Conservation (phyloP, 2,329 filamentous ascomycete genomes). For the Diaporthe velutina region DNA sequence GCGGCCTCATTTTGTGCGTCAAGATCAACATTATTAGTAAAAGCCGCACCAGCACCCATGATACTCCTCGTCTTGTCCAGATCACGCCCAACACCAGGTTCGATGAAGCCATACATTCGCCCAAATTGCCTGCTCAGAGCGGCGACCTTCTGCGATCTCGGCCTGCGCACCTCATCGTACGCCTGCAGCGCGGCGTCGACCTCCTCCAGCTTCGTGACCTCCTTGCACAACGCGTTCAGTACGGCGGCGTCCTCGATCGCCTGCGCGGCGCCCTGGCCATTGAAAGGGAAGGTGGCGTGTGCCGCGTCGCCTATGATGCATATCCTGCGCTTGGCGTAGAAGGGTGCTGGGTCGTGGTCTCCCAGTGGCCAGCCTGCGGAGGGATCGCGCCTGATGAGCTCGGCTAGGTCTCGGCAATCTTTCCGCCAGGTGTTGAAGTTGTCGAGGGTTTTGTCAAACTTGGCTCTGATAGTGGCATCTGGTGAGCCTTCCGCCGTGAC, state of each 20-base stretch:
- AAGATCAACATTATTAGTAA: slow-evolving; percentile 50
- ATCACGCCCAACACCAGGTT: slow-evolving; percentile 40
- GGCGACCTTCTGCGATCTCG: slow-evolving; percentile 48
- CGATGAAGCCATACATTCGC: slow-evolving; percentile 44
- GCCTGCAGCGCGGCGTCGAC: slow-evolving; percentile 45
- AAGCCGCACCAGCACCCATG: slow-evolving; percentile 45
- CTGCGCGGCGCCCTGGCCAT: slow-evolving; percentile 53
- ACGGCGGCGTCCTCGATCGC: slow-evolving; percentile 53
- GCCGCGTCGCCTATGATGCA: slow-evolving; percentile 43
- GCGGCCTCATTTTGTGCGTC: slow-evolving; percentile 43
- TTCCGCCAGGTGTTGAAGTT: slow-evolving; percentile 11
- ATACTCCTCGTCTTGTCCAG: slow-evolving; percentile 45
- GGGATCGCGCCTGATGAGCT: slow-evolving; percentile 7
- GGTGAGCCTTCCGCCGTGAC: neutral
- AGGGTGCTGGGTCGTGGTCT: slow-evolving; percentile 52
- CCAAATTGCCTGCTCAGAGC: slow-evolving; percentile 48
- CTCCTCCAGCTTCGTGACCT: slow-evolving; percentile 36
- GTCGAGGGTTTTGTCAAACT: slow-evolving; percentile 1
- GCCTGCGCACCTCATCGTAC: slow-evolving; percentile 46
- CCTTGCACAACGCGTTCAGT: slow-evolving; percentile 45
- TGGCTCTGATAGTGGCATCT: neutral
- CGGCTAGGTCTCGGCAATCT: slow-evolving; percentile 1
- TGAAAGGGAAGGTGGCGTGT: slow-evolving; percentile 40
- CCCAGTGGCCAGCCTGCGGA: slow-evolving; percentile 33
- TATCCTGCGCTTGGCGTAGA: slow-evolving; percentile 43